Base-by-base conservation (phyloP, 495 filamentous ascomycete species). In the Aspergillus heteromorphus region DNA sequence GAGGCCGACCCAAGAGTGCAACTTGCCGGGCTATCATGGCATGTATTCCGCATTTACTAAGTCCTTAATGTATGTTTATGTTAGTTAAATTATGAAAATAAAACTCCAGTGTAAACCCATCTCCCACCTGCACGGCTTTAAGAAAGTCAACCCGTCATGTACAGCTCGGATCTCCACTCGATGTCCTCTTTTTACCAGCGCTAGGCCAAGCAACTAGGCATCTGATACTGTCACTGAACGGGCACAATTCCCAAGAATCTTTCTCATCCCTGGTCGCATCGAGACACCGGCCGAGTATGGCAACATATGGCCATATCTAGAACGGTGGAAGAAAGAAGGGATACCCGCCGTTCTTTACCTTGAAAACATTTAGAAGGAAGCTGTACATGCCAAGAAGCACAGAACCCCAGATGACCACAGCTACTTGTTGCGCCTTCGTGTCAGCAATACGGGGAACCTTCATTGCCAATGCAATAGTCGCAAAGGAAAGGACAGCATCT, bases 401-500 rank as follows among this genome's bases (percentile, higher is more conserved):
- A 40, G 74, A 80, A 34, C 85, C 83, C 92, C 92, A 99, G 21
- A 88, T 79, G 21, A 95, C 68, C 19, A 96, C 85, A 8, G 87
- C 86, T 40, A 95, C 65, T 69, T 92, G 86, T 69, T 99, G 93
- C 18, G 79, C 74, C 55, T 82, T 83, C 14, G 84, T 75, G 66
- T 97, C 87, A 55, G 80, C 75, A 54, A 93, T 95, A 7, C 89
- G 85, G 16, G 95, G 93, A 6, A 92, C 92, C 67, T 95, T 97
- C 61, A 97, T 72, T 4, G 88, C 92, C 21, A 99, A 76, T 20
- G 86, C 85, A 62, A 97, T 97, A 6, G 87, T 88, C 6, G 89
- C 86, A 64, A 97, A 96, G 17, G 92, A 86, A 19, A 99, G 83
- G n/a, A 92, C 68, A 48, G 92, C 95, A 69, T 97, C 93, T 98